These are phyloP conservation scores for Lippia alba DNA, from an alignment of 305 asterid species.

Conservation along the genomic window DNA sequence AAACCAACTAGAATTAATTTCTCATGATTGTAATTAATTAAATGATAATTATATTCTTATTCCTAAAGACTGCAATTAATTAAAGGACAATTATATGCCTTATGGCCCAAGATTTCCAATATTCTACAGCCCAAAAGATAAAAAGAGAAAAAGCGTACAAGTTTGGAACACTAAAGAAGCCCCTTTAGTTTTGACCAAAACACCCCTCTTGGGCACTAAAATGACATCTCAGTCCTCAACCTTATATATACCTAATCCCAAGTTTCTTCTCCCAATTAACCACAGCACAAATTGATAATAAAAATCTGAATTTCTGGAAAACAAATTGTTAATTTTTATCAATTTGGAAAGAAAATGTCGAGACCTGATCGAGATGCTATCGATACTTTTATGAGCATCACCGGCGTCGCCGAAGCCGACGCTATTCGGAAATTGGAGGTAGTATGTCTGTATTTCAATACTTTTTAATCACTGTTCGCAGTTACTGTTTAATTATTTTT, in stretches of 20 bases:
- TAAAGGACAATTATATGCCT: not conserved
- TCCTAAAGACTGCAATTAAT: not conserved
- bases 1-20: too few species aligned
- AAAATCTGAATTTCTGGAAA: not conserved
- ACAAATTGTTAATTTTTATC: not conserved
- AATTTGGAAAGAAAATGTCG: conserved; percentile 50
- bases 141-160: conserved; percentile 28
- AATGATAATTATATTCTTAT: not conserved
- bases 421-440: conserved; percentile 84
- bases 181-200: conserved; percentile 25
- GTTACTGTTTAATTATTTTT: conserved; percentile 3
- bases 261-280: conserved; percentile 17
- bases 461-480: conserved; percentile 20
- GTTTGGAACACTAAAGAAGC: conserved; percentile 34
- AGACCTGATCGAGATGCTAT: conserved; percentile 73
- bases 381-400: conserved; percentile 80
- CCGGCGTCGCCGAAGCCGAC: conserved; percentile 69
- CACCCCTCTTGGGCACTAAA: conserved; percentile 18
- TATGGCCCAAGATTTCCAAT: conserved; percentile 38
- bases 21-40: not conserved
- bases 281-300: conserved; percentile 1
- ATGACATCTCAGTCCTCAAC: conserved; percentile 26
- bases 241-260: conserved; percentile 29
- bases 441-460: not conserved
- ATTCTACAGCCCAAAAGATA: conserved; percentile 36